These are phyloP conservation scores for Buddleja alternifolia DNA, from an alignment of 257 asterid genomes.

Conservation along the genomic window DNA sequence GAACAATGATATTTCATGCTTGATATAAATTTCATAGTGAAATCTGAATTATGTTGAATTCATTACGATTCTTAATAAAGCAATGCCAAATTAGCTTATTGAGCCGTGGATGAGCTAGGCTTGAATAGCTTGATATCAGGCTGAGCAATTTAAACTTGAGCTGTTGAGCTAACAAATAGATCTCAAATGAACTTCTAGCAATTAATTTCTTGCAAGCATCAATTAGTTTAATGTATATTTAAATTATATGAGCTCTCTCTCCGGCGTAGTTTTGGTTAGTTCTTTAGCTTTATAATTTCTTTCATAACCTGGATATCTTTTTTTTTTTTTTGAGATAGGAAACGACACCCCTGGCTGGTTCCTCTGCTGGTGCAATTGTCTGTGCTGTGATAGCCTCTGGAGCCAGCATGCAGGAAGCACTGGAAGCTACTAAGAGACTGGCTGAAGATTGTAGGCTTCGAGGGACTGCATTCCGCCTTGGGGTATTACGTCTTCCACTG, in stretches of 20 bases:
- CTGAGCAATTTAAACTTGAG: conserved; percentile 3
- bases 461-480: conserved; percentile 98
- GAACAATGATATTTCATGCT: too few relatives aligned
- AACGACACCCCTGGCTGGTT: conserved; percentile 94
- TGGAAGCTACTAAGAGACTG: conserved; percentile 79
- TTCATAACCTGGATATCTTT: not conserved
- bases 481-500: conserved; percentile 52
- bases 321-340: conserved; percentile 60
- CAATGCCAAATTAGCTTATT: not conserved
- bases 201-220: conserved; percentile 8
- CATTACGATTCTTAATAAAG: not conserved
- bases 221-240: not conserved
- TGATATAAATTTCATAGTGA: too few relatives aligned
- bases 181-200: not conserved
- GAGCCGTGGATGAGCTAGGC: not conserved
- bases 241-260: not conserved
- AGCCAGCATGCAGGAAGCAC: conserved; percentile 82
- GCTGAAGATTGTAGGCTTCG: conserved; percentile 87
- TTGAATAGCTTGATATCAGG: conserved; percentile 4
- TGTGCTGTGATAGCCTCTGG: conserved; percentile 96
- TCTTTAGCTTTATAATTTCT: not conserved
- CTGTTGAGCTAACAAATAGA: not conserved
- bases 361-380: conserved; percentile 99
- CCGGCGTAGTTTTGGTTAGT: not conserved
- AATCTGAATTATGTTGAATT: too few relatives aligned